Base-by-base conservation (phyloP, 2,329 filamentous ascomycete species). In the Rhinocladiella mackenziei region DNA sequence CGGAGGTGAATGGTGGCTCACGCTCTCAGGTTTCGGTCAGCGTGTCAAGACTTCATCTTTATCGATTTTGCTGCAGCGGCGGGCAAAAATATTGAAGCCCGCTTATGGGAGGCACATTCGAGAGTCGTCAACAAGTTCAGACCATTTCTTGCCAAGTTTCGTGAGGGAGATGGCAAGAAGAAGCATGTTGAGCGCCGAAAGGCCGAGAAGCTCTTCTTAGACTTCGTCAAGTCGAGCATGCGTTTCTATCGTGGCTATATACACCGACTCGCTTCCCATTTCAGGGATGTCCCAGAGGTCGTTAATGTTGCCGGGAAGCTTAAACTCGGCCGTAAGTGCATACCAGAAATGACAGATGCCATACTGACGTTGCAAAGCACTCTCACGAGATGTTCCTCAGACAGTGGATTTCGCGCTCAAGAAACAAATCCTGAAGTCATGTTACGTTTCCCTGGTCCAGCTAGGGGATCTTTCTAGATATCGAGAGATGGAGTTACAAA, bases 401-500 rank as follows among this genome's bases (percentile, higher is more conserved):
- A 63, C 70, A 54, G 65, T 73, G 44, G 64, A 74, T 31, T 57
- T 71, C 33, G 61, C 74, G 9, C 65, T 86, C 38, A 74, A 75
- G 48, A 63, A 68, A 13, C 68, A 68, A n/a, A 68, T 74, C 52
- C 77, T 94, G 44, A 71, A 87, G 29, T 89, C 87, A 3, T 94
- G 86, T 62, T 85, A 95, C 66, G 78, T 81, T 43, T 88, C 86
- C 3, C 73, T 97, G 43, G 83, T 96, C 48, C 87, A 84, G 54
- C 77, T 97, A 7, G 92, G 92, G 23, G 92, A 98, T 63, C 74
- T 98, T 35, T 86, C 86, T 37, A 81, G 92, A 51, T 98, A 96
- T 66, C 83, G 89, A 48, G 79, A 80, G 56, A 75, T 74, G 41
- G 85, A 91, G 60, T 72, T 86, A 46, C 80, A 83, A 47, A 76